Percentiles rank a stretch among this genome's conserved stretches.
Evolutionary conservation across 2,329 filamentous ascomycete species (phyloP).

Genomic region (Colletotrichum salicis): DNA sequence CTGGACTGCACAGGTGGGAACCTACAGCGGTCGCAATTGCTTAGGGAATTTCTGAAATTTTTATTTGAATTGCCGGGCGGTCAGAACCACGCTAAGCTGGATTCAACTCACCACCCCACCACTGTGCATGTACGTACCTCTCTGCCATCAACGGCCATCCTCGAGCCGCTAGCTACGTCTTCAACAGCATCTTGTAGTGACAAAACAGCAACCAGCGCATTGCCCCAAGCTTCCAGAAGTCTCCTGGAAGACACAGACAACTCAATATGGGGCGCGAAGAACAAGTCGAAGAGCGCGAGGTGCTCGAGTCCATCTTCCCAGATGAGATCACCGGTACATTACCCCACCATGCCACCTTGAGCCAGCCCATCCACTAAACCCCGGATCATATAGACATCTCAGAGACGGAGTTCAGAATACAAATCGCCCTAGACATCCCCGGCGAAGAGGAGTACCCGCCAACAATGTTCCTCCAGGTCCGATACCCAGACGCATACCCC

Average conservation of each 20-base stretch:
- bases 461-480: conserved; percentile 82
- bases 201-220: neutral
- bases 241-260: neutral
- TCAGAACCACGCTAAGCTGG: conserved; percentile 39
- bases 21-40: conserved; percentile 22
- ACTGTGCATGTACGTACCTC: conserved; percentile 29
- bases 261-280: conserved; percentile 80
- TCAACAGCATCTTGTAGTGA: neutral
- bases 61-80: conserved; percentile 48
- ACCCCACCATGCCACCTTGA: conserved; percentile 31
- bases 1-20: conserved; percentile 6
- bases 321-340: conserved; percentile 89
- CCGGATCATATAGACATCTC: conserved; percentile 78
- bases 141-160: conserved; percentile 1
- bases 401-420: conserved; percentile 88
- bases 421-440: conserved; percentile 82
- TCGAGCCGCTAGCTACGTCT: neutral
- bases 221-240: neutral
- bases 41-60: conserved; percentile 38
- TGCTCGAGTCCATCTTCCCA: conserved; percentile 97
- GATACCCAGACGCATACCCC: conserved; percentile 90
- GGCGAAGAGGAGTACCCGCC: conserved; percentile 74
- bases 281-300: conserved; percentile 94
- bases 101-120: conserved; percentile 33
- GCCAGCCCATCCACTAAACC: conserved; percentile 15